Percentiles rank a stretch among this genome's conserved stretches.
These are phyloP conservation scores for Lasiosphaeria ovina DNA, from an alignment of 495 filamentous ascomycete genomes.

Conservation along the genomic window DNA sequence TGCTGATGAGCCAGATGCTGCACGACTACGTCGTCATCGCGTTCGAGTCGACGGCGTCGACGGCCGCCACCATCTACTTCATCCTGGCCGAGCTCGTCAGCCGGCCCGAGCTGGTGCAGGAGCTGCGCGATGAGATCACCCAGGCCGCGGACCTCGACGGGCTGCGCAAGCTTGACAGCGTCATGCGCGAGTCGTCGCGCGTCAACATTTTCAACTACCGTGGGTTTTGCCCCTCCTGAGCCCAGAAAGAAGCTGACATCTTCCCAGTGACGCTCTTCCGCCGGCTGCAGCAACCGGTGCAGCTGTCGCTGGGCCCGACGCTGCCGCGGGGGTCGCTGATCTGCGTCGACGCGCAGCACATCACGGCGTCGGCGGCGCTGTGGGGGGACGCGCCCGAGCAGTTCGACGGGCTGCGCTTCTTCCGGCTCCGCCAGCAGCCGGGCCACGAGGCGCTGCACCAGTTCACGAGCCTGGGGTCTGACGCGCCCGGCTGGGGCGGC, in stretches of 20 bases:
- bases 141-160: neutral
- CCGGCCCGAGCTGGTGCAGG: conserved; percentile 1
- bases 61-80: conserved; percentile 3
- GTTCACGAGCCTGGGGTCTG: conserved; percentile 6
- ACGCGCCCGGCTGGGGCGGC: conserved; percentile 32
- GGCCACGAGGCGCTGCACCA: conserved; percentile 20
- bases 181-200: conserved; percentile 15
- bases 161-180: conserved; percentile 12
- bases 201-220: conserved; percentile 13
- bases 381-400: conserved; percentile 12
- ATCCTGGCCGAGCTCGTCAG: conserved; percentile 9
- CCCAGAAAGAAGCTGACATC: neutral
- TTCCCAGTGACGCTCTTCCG: neutral
- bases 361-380: neutral
- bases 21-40: conserved; percentile 6
- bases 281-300: conserved; percentile 2
- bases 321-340: conserved; percentile 7
- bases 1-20: neutral
- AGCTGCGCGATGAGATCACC: neutral
- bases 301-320: conserved; percentile 2
- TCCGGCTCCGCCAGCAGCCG: conserved; percentile 28
- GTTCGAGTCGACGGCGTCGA: conserved; percentile 5
- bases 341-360: conserved; percentile 5
- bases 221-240: neutral
- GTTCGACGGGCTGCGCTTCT: conserved; percentile 44